phyloP scores from a whole-genome alignment of 208 protist genomes.

The Leishmania martiniquensis region DNA sequence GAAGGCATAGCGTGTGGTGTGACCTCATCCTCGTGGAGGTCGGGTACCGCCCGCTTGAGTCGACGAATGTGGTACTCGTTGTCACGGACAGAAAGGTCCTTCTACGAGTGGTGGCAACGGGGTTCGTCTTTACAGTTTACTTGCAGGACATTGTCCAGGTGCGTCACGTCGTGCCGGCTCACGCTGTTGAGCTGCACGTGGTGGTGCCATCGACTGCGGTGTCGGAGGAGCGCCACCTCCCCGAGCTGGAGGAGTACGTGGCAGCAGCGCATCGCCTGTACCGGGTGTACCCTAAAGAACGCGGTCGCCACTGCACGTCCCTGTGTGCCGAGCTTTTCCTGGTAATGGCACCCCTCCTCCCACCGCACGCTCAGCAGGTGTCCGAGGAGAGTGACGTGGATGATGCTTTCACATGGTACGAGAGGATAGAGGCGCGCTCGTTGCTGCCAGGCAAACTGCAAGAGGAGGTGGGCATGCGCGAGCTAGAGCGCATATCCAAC shows the following conservation, averaged over 20 bases:
- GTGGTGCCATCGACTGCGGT: neutral
- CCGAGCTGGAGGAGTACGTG: neutral
- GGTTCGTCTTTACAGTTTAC: constrained; percentile 55
- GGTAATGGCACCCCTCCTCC: neutral
- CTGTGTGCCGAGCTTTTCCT: neutral
- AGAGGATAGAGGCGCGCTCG: neutral
- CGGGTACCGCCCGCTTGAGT: constrained; percentile 48
- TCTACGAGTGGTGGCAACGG: constrained; percentile 46
- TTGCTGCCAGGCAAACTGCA: constrained; percentile 10
- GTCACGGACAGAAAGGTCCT: constrained; percentile 42
- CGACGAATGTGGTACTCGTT: constrained; percentile 41
- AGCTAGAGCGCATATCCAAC: neutral
- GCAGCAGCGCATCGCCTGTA: constrained; percentile 16
- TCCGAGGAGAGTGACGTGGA: constrained; percentile 11
- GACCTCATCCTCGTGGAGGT: constrained; percentile 45
- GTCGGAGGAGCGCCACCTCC: neutral
- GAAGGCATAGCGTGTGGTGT: constrained; percentile 49
- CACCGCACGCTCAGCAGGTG: neutral
- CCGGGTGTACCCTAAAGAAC: constrained; percentile 5
- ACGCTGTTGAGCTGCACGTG: constrained; percentile 41
- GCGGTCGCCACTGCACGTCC: neutral
- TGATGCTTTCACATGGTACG: constrained; percentile 11
- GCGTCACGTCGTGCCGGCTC: constrained; percentile 15
- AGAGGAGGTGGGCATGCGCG: constrained; percentile 6
- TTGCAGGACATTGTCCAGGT: constrained; percentile 31